A percentile compares a stretch with the other conserved stretches of the same genome.
phyloP scores from a whole-genome alignment of 2,329 filamentous ascomycete species.

The Penicillium sp. region DNA sequence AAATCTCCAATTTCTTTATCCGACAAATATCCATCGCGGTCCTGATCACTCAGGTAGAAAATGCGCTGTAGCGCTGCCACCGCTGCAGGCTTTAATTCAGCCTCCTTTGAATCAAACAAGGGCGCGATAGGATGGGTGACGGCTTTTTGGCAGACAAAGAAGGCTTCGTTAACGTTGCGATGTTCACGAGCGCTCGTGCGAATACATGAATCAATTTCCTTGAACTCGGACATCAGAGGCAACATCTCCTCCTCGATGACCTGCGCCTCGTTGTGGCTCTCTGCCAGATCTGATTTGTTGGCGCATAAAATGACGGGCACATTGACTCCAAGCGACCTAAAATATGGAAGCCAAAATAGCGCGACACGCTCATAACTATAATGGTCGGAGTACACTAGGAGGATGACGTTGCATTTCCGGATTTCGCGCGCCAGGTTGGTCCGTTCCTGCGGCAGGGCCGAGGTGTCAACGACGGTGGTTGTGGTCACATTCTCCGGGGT shows the following conservation, averaged over 20 bases:
- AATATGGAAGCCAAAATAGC: constrained; percentile 98
- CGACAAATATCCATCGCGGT: constrained; percentile 89
- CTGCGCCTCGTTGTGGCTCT: constrained; percentile 73
- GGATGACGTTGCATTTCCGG: constrained; percentile 92
- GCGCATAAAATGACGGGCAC: constrained; percentile 95
- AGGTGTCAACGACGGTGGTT: constrained; percentile 90
- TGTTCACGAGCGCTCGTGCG: constrained; percentile 89
- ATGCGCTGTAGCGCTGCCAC: constrained; percentile 83
- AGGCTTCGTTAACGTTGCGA: constrained; percentile 91
- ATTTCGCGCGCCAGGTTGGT: constrained; percentile 90
- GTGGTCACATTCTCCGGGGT: constrained; percentile 97
- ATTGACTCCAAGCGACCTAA: constrained; percentile 96
- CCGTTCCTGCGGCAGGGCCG: constrained; percentile 88
- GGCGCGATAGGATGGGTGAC: constrained; percentile 97
- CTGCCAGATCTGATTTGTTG: constrained; percentile 90
- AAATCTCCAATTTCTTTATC: constrained; percentile 90
- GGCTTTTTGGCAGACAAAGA: constrained; percentile 97
- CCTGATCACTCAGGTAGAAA: constrained; percentile 94
- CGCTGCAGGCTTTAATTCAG: constrained; percentile 81
- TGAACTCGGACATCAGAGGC: constrained; percentile 96
- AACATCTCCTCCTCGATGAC: constrained; percentile 97
- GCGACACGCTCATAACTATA: constrained; percentile 98
- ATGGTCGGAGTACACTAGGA: constrained; percentile 96
- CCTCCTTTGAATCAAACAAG: constrained; percentile 94
- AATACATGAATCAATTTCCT: constrained; percentile 98